Percentiles rank a stretch among this genome's conserved stretches.
Evolutionary conservation across 129 eudicot genomes (phyloP).

Genomic region (Heracleum sosnowskyi): DNA sequence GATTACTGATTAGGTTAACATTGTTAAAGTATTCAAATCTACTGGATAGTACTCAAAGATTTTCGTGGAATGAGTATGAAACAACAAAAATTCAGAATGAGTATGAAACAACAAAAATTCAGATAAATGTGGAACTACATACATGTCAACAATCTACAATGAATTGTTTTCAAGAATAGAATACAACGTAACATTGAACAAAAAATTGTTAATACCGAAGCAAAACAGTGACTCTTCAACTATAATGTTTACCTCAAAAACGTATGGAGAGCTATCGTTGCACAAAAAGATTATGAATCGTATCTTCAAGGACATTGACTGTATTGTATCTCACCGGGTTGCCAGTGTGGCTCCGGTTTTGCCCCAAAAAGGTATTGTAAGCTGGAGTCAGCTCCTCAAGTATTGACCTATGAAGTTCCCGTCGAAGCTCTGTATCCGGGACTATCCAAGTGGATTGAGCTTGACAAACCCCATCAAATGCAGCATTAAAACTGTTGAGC

Average conservation of each 20-base stretch:
- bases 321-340: not conserved
- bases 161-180: not conserved
- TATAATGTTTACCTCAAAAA: not conserved
- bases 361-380: not conserved
- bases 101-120: too few species aligned
- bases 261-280: not conserved
- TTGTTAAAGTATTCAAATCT: not conserved
- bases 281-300: not conserved
- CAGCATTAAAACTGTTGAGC: constrained; percentile 20
- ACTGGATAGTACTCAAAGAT: not conserved
- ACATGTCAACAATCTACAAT: not conserved
- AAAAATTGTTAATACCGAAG: not conserved
- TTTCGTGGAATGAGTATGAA: too few species aligned
- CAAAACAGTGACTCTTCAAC: not conserved
- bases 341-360: not conserved
- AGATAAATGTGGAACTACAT: not conserved
- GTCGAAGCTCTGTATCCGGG: constrained; percentile 17
- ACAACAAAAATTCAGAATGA: too few species aligned
- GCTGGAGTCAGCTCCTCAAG: constrained; percentile 10
- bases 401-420: constrained; percentile 16
- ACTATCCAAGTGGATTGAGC: constrained; percentile 17
- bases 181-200: not conserved
- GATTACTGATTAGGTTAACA: not conserved
- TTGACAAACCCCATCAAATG: constrained; percentile 14
- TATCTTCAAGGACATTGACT: not conserved